Evolutionary conservation across 768 basidiomycete species (phyloP), one percentile per base, ranked within the genome.

Genomic region (Hypholoma sublateritium): DNA sequence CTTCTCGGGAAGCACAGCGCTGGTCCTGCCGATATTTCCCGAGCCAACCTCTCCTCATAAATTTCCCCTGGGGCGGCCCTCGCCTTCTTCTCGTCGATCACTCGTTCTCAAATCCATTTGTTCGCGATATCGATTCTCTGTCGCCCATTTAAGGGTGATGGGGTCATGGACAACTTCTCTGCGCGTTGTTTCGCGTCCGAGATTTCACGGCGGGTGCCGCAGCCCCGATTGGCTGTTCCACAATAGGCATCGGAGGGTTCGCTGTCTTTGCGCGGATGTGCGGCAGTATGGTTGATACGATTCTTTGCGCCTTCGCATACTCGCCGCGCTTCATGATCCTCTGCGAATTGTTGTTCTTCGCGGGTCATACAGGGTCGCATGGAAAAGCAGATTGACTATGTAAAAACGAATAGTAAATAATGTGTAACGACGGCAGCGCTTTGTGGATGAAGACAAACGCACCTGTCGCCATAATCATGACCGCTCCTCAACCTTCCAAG

Each of bases 191-290:
- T 61, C 84, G 80, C 25, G 80, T 82, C 57, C 84, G 66, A 5
- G 76, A 76, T 22, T 85, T 79, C 24, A 95, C 84, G 1, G 86
- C 83, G 1, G 95, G 95, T 3, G 91, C 80, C 1, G 84, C 86
- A 2, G 79, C 66, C 21, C 80, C 65, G 50, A 97, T 73, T 0
- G 94, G 95, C 65, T 86, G 71, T 37, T 86, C 85, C 4, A 97
- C 74, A 60, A 96, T 82, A 16, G 91, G 91, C 34, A 93, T 75
- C 0, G 94, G 89, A n/a, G 87, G 84, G 6, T 85, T 81, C 53
- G 86, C 80, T 14, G 93, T 95, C 56, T 88, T 75, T 9, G 85
- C 78, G 68, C 89, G 88, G 39, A 95, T 82, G 65, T 86, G 77
- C 16, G 85, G 70, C n/a, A 93, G 83, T 62, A 82, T 86, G n/a